Conservation (phyloP, 257 asterid species). For the Verbena officinalis region DNA sequence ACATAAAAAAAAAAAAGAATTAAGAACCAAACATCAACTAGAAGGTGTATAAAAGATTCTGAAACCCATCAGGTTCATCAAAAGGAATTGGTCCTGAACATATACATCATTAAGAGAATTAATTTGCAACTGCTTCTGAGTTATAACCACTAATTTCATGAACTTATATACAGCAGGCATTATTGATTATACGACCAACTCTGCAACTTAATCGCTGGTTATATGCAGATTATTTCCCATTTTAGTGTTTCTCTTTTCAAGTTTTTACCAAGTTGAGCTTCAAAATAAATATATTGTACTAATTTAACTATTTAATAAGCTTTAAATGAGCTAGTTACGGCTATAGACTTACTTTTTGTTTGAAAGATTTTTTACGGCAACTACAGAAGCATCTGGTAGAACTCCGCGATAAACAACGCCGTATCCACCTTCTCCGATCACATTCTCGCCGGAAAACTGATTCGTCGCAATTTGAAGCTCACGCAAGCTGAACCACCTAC, state of each 20-base stretch:
- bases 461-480: slow-evolving; percentile 63
- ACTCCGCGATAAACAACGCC: slow-evolving; percentile 71
- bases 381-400: slow-evolving; percentile 50
- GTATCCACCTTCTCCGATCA: slow-evolving; percentile 78
- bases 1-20: neutral
- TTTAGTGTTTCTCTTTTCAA: neutral
- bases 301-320: neutral
- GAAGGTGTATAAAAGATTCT: slow-evolving; percentile 1
- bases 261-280: neutral
- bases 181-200: neutral
- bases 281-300: slow-evolving; percentile 7
- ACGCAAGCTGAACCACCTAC: slow-evolving; percentile 51
- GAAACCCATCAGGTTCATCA: neutral
- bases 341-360: slow-evolving; percentile 60
- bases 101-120: neutral
- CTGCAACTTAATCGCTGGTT: neutral
- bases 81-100: neutral
- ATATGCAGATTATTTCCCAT: neutral
- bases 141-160: neutral
- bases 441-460: slow-evolving; percentile 47
- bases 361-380: slow-evolving; percentile 68
- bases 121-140: slow-evolving; percentile 4
- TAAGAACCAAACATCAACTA: slow-evolving; percentile 1
- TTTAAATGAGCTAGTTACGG: neutral
- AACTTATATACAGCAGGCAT: neutral